Evolutionary conservation across 2,329 filamentous ascomycete genomes (phyloP), one percentile per base, ranked within the genome.

Genomic region (Nemania abortiva): DNA sequence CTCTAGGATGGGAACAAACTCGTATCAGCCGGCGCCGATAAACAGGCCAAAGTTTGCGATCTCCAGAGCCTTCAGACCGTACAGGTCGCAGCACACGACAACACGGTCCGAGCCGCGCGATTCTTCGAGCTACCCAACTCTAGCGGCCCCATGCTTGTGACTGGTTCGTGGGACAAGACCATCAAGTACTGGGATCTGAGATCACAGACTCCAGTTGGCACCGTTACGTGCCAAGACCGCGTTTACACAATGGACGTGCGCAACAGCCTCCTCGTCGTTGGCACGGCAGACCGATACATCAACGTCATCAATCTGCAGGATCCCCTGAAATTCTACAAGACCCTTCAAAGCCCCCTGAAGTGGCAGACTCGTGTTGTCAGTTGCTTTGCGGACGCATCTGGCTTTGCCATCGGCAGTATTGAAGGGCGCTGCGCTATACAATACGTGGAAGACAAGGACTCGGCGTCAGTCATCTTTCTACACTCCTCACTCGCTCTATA

Each of bases 361-460:
- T 99, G 95, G 94, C 96, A 99, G 86, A 99, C 96, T 1, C 87
- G 95, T 67, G 94, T 97, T 13, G 93, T 98, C 60, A 96, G 92
- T 83, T 98, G 95, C 84, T 99, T 99, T 80, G 90, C 91, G 15
- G 95, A 99, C 79, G 92, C 94, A 6, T 90, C 90, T 0, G 96
- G 96, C 6, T 99, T 97, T 78, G 96, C 96, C 0, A 93, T 99
- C 59, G 96, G 96, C 63, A 97, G 93, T 79, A 97, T 99, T 76
- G 96, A 99, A 81, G 96, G 96, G 34, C 92, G 96, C 65, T 99
- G 96, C 80, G 96, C 96, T 1, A 99, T 99, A 72, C 96, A 99
- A 80, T 98, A 99, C 77, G 94, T 98, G 42, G 95, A 99, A 77
- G 96, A 99, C 52, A 98, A 98, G 82, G 94, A 99, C 79, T 84